Base-by-base conservation (phyloP, 2,329 filamentous ascomycete species). In the Aschersonia sp. region DNA sequence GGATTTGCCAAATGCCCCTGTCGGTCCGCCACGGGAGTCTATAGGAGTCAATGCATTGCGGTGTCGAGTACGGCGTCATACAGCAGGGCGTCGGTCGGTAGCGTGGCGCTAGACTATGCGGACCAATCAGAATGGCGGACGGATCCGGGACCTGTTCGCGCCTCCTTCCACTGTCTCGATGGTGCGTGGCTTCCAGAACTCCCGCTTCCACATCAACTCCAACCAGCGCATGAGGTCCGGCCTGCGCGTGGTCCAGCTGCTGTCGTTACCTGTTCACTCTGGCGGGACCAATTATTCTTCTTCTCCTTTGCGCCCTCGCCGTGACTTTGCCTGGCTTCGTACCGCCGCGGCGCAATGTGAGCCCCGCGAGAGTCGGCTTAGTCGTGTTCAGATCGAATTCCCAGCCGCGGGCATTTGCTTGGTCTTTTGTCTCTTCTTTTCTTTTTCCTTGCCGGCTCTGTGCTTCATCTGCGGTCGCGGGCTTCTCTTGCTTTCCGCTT, bases 271-370 rank as follows among this genome's bases (percentile, higher is more conserved):
- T 37, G 8, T 8, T 12, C 35, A 9, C 35, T 37, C 12, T 5
- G 35, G 35, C 35, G 35, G 35, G 8, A 37, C 35, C 35, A 12
- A 22, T 22, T 37, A 37, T 37, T 12, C 12, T 8, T 37, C 35
- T 8, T 12, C 12, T 8, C 8, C 35, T 37, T 37, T 37, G 8
- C 35, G 35, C 35, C 35, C 35, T 37, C 35, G 12, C 12, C 12
- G 35, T 37, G 35, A 37, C 35, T 37, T 37, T 12, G 8, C 12
- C 12, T 4, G 35, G 40, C 40, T 32, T 39, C 14, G 42, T 46
- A 47, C 51, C 50, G 53, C 54, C 43, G 48, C 43, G 50, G 49
- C 52, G 52, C 51, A 43, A 53, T 53, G 51, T 50, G 47, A 53
- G 45, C 49, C 41, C 29, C 43, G 45, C 49, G 46, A 43, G 44